Evolutionary conservation across 768 basidiomycete species (phyloP), one percentile per base, ranked within the genome.

Genomic region (Macrolepiota dolichaula): DNA sequence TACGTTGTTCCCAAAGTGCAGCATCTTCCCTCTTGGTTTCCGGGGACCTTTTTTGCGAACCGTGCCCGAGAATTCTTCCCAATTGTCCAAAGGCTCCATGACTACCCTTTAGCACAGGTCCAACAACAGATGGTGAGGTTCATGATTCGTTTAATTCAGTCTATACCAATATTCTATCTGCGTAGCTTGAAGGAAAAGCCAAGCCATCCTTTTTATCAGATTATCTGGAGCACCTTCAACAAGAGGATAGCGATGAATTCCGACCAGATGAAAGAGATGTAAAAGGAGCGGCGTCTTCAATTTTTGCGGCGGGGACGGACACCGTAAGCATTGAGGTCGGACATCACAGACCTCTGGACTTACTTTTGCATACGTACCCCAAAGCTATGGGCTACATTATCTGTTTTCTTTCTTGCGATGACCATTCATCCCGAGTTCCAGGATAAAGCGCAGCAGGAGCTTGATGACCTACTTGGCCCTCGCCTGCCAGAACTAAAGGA

Each of bases 211-310:
- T n/a, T n/a, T n/a, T n/a, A n/a, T n/a, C n/a, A 10, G n/a, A 47
- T 24, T 22, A 47, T 19, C n/a, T 47, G 0, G 46, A 47, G 9
- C 46, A 22, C 4, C 13, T 47, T 19, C 0, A 47, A 1, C 46
- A 24, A 19, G 22, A 11, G 22, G 7, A 47, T 2, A n/a, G n/a
- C 40, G n/a, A 42, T 0, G 40, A n/a, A 42, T 19, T 22, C 6
- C 5, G 24, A 11, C 7, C 25, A 6, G 46, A 47, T n/a, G n/a
- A 19, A 11, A 44, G 62, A 47, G 80, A 77, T 19, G 66, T 64
- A 17, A 86, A 87, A 62, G 88, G 88, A 85, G 84, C 87, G 0
- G 90, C 91, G n/a, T 90, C 89, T 70, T 88, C 89, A 32, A 90
- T 92, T 90, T 88, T 19, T 67, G 74, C 79, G 3, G 84, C 81